Base-by-base conservation (phyloP, 768 basidiomycete species). In the Podaxis sp. region DNA sequence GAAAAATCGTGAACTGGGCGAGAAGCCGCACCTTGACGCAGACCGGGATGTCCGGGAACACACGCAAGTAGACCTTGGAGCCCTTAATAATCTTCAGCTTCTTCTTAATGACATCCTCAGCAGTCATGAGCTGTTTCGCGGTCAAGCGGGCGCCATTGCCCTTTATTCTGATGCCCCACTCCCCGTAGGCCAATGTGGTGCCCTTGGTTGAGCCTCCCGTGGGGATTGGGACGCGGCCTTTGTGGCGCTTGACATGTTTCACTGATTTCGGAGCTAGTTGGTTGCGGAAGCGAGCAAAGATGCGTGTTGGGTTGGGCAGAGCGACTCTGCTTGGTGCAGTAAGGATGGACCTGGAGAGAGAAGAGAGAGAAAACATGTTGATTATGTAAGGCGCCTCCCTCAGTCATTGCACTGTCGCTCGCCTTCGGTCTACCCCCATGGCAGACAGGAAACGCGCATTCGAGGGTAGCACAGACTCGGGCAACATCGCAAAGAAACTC, bases 11-110 rank as follows among this genome's bases (percentile, higher is more conserved):
- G 9, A 37, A 36, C 50, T 1, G 13, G 14, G 50, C 28, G 52
- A 14, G 38, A 6, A 67, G 27, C 27, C 79, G 47, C 61, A 92
- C 93, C 85, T 99, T 98, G 57, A 98, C 88, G 78, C 95, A 97
- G 62, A 99, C 95, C 2, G 95, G 95, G 61, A 97, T 88, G 74
- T 98, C 95, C 3, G 97, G 96, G 76, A 98, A 98, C 44, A 98
- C 89, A 54, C 95, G 81, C 73, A 96, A 68, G 71, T 83, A 95
- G 46, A 94, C 85, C 74, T 94, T 91, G 37, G 85, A 81, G 5
- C 95, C 94, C 69, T 98, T 98, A 48, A 98, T 80, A 10, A 84
- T 72, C 74, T 97, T 98, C 62, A 97, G 80, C 70, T 93, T 95
- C 68, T 91, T 82, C 78, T 90, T 88, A 61, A 98, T 86, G 48